Conservation (phyloP, 208 protist genomes). For the Borovskyia barvae region DNA sequence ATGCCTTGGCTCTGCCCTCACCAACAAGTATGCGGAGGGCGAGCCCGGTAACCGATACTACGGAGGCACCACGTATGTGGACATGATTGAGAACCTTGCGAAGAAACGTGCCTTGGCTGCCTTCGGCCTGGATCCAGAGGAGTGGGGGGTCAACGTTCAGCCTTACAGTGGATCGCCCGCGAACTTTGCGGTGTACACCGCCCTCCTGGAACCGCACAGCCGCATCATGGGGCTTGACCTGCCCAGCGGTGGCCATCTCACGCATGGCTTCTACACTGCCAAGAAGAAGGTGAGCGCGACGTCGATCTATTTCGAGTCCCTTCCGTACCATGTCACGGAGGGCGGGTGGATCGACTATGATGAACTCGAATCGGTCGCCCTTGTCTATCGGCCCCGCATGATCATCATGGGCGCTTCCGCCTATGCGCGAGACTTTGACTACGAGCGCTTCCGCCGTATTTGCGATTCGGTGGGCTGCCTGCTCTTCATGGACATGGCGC, state of each 20-base stretch:
- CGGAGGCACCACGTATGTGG: constrained; percentile 98
- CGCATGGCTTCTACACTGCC: constrained; percentile 97
- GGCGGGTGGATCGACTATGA: constrained; percentile 98
- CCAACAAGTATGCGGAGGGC: constrained; percentile 99
- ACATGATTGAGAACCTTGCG: constrained; percentile 95
- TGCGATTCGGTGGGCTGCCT: constrained; percentile 88
- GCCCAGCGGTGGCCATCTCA: constrained; percentile 92
- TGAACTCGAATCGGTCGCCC: constrained; percentile 77
- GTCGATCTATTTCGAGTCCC: constrained; percentile 98
- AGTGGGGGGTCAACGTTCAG: constrained; percentile 99
- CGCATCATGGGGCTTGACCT: constrained; percentile 98
- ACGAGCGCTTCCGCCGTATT: constrained; percentile 85
- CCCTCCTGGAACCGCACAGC: constrained; percentile 95
- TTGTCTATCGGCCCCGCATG: constrained; percentile 95
- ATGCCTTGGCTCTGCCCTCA: constrained; percentile 96
- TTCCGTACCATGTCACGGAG: constrained; percentile 95
- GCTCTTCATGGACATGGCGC: constrained; percentile 98
- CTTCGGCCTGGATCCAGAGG: constrained; percentile 90
- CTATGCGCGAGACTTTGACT: constrained; percentile 98
- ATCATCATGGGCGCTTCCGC: constrained; percentile 96
- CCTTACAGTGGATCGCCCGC: constrained; percentile 98
- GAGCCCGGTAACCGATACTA: constrained; percentile 96
- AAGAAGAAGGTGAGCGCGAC: constrained; percentile 97
- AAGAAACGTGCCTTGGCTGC: constrained; percentile 92
- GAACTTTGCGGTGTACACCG: constrained; percentile 98